Evolutionary conservation across 306 rosid genomes (phyloP), one percentile per base, ranked within the genome.

Genomic region (Trichosanthes cucumerina): DNA sequence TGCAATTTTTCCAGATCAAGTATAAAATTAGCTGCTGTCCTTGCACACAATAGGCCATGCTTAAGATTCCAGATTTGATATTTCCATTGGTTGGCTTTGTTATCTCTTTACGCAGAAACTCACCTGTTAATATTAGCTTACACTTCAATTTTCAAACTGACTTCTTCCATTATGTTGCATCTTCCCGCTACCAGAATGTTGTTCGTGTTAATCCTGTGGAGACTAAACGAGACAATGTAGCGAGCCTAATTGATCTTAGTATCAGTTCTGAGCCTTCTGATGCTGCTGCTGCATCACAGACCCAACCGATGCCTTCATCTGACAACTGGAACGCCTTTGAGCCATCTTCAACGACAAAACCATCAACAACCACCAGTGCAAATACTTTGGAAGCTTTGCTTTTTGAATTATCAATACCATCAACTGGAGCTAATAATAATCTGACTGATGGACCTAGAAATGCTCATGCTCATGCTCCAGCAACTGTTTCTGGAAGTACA

Each of bases 291-390:
- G 68, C 23, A 71, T 62, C 87, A 78, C 82, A 82, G 83, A 34
- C 80, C 39, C 91, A 84, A 39, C 52, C 57, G 53, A 53, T 71
- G 75, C 74, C 84, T 77, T 87, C 81, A 44, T 53, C 86, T 39
- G 80, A 38, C 75, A 88, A 83, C 79, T 86, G 90, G 92, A 88
- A 90, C 24, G 28, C 85, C 16, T 88, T 88, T 84, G 91, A 68
- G 21, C 3, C 66, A 76, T 72, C 77, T 59, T 19, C 58, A 77
- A 81, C 2, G 70, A 87, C 70, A 60, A 73, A 16, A 73, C 65
- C 75, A 79, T 33, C 92, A 46, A 24, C 34, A 34, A 81, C 84
- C 31, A 75, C 87, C 80, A 81, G 75, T 52, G 79, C 81, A 82
- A 80, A 75, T 68, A 80, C 86, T 65, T 50, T 80, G 70, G 85